Evolutionary conservation across 768 basidiomycete genomes (phyloP), one percentile per base, ranked within the genome.

Genomic region (Suillus fuscotomentosus): DNA sequence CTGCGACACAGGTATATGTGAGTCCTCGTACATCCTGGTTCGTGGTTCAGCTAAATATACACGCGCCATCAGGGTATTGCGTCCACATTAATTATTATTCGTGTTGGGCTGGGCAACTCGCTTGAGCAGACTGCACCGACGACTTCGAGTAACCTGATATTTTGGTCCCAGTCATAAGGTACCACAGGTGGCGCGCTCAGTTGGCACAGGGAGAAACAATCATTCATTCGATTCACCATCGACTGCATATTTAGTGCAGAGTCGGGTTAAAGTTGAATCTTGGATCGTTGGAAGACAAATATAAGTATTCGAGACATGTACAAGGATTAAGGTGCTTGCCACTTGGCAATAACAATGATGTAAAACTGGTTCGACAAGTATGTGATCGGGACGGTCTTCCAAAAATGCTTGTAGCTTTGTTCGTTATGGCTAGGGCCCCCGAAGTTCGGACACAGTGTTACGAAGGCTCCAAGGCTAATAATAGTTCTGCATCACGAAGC

Each of bases 1-100:
- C 72, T 1, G 71, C 74, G 34, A 69, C 69, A 34, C 76, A 77
- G 61, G 69, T 71, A 13, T 77, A 78, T 36, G 75, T 77, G 45
- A 60, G 71, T 70, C 1, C 20, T 39, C 10, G 6, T 9, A 31
- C 9, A 38, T 39, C 13, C 9, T 56, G 38, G 48, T 41, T 31
- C 9, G 34, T 39, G 8, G 15, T 17, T 31, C 8, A 15, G 13
- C 51, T 53, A 5, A 59, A 59, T 20, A 24, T 20, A 14, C 8
- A 14, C 5, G 6, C 34, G 11, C 38, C 24, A 60, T 54, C 41
- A 68, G 67, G 68, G 67, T 14, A 68, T 68, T 43, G 68, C 67
- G 3, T 63, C 69, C 4, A 69, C 66, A 11, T 24, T 70, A 6
- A 69, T 70, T 50, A 67, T 70, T 8, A 68, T 70, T 22, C 63